Conservation (phyloP, 192 early-diverging fungal genomes). For the Kappamyces sp. region DNA sequence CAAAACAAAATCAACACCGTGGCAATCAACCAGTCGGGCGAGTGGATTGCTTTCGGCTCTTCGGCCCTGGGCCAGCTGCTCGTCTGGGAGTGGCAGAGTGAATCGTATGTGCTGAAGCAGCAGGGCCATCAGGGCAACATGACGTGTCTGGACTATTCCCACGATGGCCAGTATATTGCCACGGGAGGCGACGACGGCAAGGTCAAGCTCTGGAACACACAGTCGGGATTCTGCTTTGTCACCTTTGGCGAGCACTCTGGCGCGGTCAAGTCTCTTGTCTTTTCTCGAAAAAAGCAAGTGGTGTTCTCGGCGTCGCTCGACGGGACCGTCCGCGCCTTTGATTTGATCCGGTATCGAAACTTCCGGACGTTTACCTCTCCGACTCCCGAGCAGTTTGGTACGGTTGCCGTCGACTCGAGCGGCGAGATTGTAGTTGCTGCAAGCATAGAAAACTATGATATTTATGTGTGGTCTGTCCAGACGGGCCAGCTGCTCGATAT, state of each 20-base stretch:
- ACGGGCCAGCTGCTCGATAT: slow-evolving; percentile 97
- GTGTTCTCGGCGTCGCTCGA: slow-evolving; percentile 92
- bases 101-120: slow-evolving; percentile 97
- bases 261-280: slow-evolving; percentile 74
- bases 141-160: slow-evolving; percentile 79
- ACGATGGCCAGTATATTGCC: slow-evolving; percentile 88
- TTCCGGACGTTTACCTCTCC: slow-evolving; percentile 97
- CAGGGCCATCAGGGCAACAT: slow-evolving; percentile 97
- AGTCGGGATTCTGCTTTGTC: slow-evolving; percentile 95
- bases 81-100: slow-evolving; percentile 99
- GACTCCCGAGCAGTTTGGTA: slow-evolving; percentile 88
- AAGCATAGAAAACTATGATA: slow-evolving; percentile 89
- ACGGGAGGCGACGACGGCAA: slow-evolving; percentile 97
- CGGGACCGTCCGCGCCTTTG: slow-evolving; percentile 97
- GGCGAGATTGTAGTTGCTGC: slow-evolving; percentile 97
- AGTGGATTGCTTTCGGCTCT: slow-evolving; percentile 97
- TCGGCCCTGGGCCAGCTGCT: slow-evolving; percentile 88
- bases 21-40: slow-evolving; percentile 82
- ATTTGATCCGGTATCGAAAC: slow-evolving; percentile 95
- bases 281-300: slow-evolving; percentile 88
- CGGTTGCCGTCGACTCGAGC: slow-evolving; percentile 89
- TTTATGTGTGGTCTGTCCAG: slow-evolving; percentile 97
- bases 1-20: slow-evolving; percentile 87
- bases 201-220: slow-evolving; percentile 96
- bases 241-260: slow-evolving; percentile 91